These are phyloP conservation scores for Pharus latifolius DNA, from an alignment of 176 grass and related monocot genomes.

Conservation along the genomic window DNA sequence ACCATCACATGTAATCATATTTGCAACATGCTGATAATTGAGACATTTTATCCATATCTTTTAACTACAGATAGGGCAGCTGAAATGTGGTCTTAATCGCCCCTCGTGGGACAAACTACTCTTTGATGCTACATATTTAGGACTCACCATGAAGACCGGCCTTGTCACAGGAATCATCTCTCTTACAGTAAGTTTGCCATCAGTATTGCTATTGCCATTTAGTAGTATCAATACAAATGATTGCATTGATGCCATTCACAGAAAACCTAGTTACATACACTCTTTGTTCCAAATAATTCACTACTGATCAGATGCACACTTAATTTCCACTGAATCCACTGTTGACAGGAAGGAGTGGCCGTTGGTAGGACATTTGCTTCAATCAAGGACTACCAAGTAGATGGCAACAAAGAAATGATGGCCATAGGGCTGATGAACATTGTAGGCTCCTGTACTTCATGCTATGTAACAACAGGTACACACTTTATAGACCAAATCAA, in stretches of 20 bases:
- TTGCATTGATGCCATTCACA: background rate
- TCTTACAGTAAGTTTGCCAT: constrained; percentile 52
- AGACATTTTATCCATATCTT: background rate
- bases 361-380: constrained; percentile 96
- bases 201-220: background rate
- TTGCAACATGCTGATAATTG: background rate
- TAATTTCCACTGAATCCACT: background rate
- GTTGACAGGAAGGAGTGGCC: constrained; percentile 76
- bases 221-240: background rate
- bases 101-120: constrained; percentile 84
- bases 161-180: constrained; percentile 83
- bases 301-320: background rate
- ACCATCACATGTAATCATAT: background rate
- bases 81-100: constrained; percentile 73
- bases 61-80: constrained; percentile 51
- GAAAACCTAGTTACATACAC: background rate
- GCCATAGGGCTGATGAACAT: constrained; percentile 98
- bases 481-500: background rate
- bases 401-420: constrained; percentile 99
- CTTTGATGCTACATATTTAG: constrained; percentile 56
- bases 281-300: background rate
- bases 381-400: constrained; percentile 76
- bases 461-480: constrained; percentile 83
- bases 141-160: constrained; percentile 66
- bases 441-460: constrained; percentile 96